phyloP scores from a whole-genome alignment of 768 basidiomycete species.

The Rhodotorula sphaerocarpa region DNA sequence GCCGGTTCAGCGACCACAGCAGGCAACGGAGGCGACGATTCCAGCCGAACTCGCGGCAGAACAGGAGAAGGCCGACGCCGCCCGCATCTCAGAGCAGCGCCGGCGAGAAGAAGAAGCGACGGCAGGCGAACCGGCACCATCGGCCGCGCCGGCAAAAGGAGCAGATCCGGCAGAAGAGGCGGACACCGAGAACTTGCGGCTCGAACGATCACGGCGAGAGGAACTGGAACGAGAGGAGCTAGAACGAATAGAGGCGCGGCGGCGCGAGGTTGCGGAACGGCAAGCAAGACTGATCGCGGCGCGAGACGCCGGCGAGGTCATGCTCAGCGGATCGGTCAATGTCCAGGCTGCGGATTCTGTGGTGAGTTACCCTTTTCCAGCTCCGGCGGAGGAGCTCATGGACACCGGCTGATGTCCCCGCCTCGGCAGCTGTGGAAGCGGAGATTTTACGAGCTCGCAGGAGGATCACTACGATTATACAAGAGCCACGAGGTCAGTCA shows the following conservation, averaged over 20 bases:
- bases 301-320: slow-evolving; percentile 13
- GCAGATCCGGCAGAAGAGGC: background rate
- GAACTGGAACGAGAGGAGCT: background rate
- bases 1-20: background rate
- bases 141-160: background rate
- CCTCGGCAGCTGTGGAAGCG: slow-evolving; percentile 19
- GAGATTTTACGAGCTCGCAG: slow-evolving; percentile 3
- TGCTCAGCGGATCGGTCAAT: slow-evolving; percentile 22
- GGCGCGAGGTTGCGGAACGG: background rate
- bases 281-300: background rate
- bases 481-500: slow-evolving; percentile 20
- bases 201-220: background rate
- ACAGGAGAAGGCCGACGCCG: no score
- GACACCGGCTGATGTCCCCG: background rate
- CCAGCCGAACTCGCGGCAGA: no score
- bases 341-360: slow-evolving; percentile 17
- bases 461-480: slow-evolving; percentile 4
- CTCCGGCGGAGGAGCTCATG: no score
- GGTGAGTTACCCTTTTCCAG: background rate
- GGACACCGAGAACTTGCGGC: no score
- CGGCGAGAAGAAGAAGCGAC: background rate
- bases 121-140: background rate
- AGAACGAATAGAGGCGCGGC: background rate
- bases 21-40: slow-evolving; percentile 7
- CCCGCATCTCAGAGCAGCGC: background rate